phyloP scores from a whole-genome alignment of 495 filamentous ascomycete species.

The Daldinia grandis region DNA sequence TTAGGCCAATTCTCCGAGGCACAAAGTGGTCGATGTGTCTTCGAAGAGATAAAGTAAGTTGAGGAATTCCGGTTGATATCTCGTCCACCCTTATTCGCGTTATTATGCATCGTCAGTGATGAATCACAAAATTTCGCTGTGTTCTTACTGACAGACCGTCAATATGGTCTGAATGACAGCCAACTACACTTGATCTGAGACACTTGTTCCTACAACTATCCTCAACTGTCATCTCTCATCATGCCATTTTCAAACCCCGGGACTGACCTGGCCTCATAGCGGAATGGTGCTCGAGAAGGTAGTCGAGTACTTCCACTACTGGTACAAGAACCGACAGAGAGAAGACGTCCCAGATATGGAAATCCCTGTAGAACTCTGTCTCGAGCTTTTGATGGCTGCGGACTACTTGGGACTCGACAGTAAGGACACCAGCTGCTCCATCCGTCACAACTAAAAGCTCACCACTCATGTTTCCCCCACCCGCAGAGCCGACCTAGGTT shows the following conservation, averaged over 20 bases:
- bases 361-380: conserved; percentile 73
- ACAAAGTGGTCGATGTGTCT: conserved; percentile 66
- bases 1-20: conserved; percentile 77
- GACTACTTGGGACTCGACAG: conserved; percentile 67
- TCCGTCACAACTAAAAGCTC: conserved; percentile 12
- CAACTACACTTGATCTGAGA: conserved; percentile 70
- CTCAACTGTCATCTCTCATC: not conserved
- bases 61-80: not conserved
- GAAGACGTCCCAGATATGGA: conserved; percentile 92
- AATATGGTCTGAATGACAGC: conserved; percentile 56
- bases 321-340: conserved; percentile 78
- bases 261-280: conserved; percentile 54
- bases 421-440: conserved; percentile 29
- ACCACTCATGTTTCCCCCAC: not conserved
- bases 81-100: not conserved
- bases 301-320: conserved; percentile 90
- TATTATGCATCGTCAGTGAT: conserved; percentile 45
- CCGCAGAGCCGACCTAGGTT: conserved; percentile 35
- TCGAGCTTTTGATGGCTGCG: conserved; percentile 84
- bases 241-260: not conserved
- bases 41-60: conserved; percentile 78
- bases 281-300: conserved; percentile 87
- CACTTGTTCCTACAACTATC: not conserved
- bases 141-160: conserved; percentile 53
- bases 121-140: conserved; percentile 52